Evolutionary conservation across 306 rosid species (phyloP).

Genomic region (Gastrolobium villosum): DNA sequence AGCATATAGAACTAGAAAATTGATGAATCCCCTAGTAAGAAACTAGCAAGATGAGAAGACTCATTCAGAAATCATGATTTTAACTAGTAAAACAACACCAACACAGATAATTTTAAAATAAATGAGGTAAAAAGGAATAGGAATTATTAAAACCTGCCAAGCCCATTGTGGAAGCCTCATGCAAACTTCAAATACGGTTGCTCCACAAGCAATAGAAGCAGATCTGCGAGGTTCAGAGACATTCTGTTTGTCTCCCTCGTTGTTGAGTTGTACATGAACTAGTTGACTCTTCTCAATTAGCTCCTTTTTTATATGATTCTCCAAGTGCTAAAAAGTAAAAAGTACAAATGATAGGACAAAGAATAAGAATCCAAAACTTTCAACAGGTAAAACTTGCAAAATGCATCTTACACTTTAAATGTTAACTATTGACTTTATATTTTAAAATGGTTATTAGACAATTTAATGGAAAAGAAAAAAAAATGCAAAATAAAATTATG

Average conservation of each 20-base stretch:
- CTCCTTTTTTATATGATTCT: conserved; percentile 94
- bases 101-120: conserved; percentile 16
- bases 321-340: conserved; percentile 78
- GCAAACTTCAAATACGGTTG: conserved; percentile 84
- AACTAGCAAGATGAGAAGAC: conserved; percentile 31
- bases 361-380: conserved; percentile 50
- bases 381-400: conserved; percentile 39
- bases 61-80: conserved; percentile 31
- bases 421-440: conserved; percentile 1
- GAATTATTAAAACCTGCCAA: conserved; percentile 71
- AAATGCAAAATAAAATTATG: neutral
- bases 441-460: neutral
- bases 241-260: conserved; percentile 65
- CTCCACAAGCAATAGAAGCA: conserved; percentile 95
- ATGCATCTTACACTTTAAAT: conserved; percentile 9
- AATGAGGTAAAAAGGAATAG: conserved; percentile 23
- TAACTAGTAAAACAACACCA: conserved; percentile 11
- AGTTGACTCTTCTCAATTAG: conserved; percentile 85
- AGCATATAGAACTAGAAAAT: conserved; percentile 23
- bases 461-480: conserved; percentile 16
- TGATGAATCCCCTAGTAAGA: conserved; percentile 24
- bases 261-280: conserved; percentile 66
- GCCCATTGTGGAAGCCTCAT: conserved; percentile 99
- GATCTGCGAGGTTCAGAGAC: conserved; percentile 93
- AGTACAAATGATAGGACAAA: conserved; percentile 47